phyloP scores from a whole-genome alignment of 176 grass and related monocot genomes.

The Poa pratensis region DNA sequence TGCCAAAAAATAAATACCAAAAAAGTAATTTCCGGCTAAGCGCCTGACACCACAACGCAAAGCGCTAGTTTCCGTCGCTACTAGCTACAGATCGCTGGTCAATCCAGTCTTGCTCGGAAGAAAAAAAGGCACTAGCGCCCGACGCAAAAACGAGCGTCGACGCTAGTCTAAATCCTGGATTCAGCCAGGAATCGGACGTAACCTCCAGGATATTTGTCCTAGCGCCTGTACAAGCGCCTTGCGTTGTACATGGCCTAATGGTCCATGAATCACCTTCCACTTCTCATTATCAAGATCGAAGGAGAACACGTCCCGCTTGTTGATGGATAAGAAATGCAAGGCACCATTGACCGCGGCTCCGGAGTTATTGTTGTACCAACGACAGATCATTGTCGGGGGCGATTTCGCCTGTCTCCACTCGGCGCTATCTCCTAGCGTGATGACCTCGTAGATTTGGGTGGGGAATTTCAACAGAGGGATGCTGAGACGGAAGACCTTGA shows the following conservation, averaged over 20 bases:
- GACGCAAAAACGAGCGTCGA: too few relatives aligned
- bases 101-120: too few relatives aligned
- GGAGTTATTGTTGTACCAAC: not conserved
- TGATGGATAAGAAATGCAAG: not conserved
- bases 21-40: too few relatives aligned
- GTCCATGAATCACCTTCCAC: not conserved
- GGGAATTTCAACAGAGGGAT: fast-evolving
- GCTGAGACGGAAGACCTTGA: not conserved
- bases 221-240: too few relatives aligned
- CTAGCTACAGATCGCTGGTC: too few relatives aligned
- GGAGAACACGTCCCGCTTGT: not conserved
- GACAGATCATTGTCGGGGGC: not conserved
- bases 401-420: not conserved
- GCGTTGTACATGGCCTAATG: not conserved
- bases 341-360: not conserved
- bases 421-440: not conserved
- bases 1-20: too few relatives aligned
- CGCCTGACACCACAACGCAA: too few relatives aligned
- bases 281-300: not conserved
- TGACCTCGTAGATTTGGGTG: not conserved
- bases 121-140: too few relatives aligned
- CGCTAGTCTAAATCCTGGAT: too few relatives aligned
- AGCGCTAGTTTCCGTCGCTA: too few relatives aligned
- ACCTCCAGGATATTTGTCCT: too few relatives aligned
- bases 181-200: too few relatives aligned